Evolutionary conservation across 768 basidiomycete species (phyloP), one percentile per base, ranked within the genome.

Genomic region (Leccinellum luteum): DNA sequence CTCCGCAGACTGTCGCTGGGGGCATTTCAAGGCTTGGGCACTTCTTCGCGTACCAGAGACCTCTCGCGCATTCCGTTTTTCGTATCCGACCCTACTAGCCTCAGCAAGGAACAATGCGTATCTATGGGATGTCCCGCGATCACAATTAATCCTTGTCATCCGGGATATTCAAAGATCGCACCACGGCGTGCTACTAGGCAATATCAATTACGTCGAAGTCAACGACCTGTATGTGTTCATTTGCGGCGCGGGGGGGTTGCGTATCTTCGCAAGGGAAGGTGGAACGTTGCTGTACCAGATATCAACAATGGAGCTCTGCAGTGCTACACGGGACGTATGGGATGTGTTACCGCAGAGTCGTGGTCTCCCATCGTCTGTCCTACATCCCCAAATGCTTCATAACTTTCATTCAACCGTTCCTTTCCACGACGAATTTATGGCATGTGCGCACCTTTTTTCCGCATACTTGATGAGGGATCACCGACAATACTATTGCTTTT

Each of bases 161-260:
- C 66, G 49, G 21, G 64, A 70, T 50, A 58, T 60, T 17, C 66
- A 70, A 30, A 60, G 49, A 48, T 31, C 27, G 23, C 48, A 60
- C 50, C 59, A 55, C 28, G 51, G 21, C 15, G 17, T 55, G 51
- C 2, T 44, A 8, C 69, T 81, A 17, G 79, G 76, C 3, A 60
- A 70, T 12, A 76, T 88, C 54, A 75, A 75, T 52, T 90, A 90
- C 59, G 87, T 90, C 32, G 90, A 92, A 62, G 70, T 91, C 55
- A 80, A 78, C 54, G 73, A 76, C 45, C 69, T 73, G 8, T 81
- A 87, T 64, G 80, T 83, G 0, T 84, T 91, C 62, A 69, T 92
- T 27, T 87, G 85, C 49, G 81, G 82, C 6, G 65, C 65, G 1
- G 60, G 63, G 19, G 69, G 74, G 9, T 64, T 91, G 34, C 77